Base-by-base conservation (phyloP, 2,329 filamentous ascomycete genomes). In the Fusarium praegraminearum region DNA sequence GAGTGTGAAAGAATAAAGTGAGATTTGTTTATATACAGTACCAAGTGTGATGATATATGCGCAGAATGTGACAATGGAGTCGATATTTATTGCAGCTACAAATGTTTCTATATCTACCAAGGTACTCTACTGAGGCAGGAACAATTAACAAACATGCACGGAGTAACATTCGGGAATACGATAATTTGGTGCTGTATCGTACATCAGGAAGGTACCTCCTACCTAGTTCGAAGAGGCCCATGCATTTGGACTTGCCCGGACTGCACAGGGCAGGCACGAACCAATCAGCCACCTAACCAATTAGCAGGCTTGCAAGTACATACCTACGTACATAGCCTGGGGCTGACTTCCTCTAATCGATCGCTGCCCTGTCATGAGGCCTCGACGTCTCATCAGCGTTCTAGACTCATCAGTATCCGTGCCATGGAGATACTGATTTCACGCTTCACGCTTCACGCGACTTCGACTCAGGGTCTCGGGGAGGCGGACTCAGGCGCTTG, bases 321-420 rank as follows among this genome's bases (percentile, higher is more conserved):
- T 30, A 30, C 20, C 20, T 22, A 22, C 20, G 20, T 33, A 6
- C 24, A 36, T 30, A 16, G 12, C 30, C 13, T 20, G 40, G 18
- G 16, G 22, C 47, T 38, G 33, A 12, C 33, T 33, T 35, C 13
- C 51, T 26, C 52, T 26, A 55, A 30, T 22, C 38, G 30, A 44
- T 49, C 46, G 30, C 46, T 26, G 35, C 22, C 35, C 24, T 51
- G n/a, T 28, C 18, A 11, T 28, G 18, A 38, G 49, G 40, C 38
- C 41, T 47, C 41, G 18, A 54, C 55, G 33, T 44, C 59, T 44
- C 38, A 43, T 65, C 43, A 40, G 44, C 28, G 71, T 73, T 73
- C 71, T 69, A 67, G 71, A 72, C 70, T 71, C 66, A 47, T 71
- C 66, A 45, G 53, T 55, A 22, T 40, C 66, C 44, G 53, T 57